Evolutionary conservation across 2,329 filamentous ascomycete species (phyloP).

Genomic region (Botrytis medusae): DNA sequence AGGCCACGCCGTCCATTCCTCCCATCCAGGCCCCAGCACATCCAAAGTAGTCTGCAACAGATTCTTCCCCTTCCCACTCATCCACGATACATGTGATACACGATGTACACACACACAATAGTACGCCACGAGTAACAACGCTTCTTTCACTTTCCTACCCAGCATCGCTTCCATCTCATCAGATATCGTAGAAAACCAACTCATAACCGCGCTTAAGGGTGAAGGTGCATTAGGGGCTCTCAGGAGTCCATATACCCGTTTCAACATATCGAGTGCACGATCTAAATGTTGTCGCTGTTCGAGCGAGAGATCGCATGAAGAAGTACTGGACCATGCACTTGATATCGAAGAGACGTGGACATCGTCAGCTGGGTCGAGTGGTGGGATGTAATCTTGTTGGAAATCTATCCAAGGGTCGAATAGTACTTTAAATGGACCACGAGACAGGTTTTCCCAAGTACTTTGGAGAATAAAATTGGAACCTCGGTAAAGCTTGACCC

Average conservation of each 20-base stretch:
- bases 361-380: constrained; percentile 27
- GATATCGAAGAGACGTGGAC: constrained; percentile 26
- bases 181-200: constrained; percentile 42
- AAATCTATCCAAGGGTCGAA: constrained; percentile 31
- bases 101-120: constrained; percentile 44
- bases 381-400: constrained; percentile 24
- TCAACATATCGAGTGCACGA: constrained; percentile 23
- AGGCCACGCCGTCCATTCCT: constrained; percentile 34
- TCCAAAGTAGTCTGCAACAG: constrained; percentile 42
- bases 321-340: constrained; percentile 26
- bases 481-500: constrained; percentile 39
- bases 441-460: constrained; percentile 28
- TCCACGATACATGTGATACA: constrained; percentile 45
- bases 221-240: constrained; percentile 31
- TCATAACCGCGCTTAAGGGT: constrained; percentile 33
- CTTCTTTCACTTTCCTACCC: constrained; percentile 40
- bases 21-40: constrained; percentile 31
- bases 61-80: constrained; percentile 44
- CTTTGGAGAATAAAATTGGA: constrained; percentile 32
- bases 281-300: constrained; percentile 24
- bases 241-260: constrained; percentile 30
- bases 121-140: constrained; percentile 42
- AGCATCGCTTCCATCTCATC: constrained; percentile 41
- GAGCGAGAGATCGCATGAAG: neutral
- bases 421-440: constrained; percentile 33